Evolutionary conservation across 148 eudicot genomes (phyloP).

Genomic region (Chenopodium album): DNA sequence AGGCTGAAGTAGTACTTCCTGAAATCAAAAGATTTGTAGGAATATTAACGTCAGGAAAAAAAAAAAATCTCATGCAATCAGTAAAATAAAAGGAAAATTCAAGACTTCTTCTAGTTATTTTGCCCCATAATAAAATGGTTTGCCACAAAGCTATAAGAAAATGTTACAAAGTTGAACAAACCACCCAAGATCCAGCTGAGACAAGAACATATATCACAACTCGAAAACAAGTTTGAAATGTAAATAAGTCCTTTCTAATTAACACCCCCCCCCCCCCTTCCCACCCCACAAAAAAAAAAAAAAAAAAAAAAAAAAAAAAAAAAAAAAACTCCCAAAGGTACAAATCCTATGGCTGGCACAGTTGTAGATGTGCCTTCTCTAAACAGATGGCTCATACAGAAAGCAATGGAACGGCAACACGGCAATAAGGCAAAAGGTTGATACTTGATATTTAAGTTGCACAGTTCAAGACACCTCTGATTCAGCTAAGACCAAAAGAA

Average conservation of each 20-base stretch:
- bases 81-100: background rate
- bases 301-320: no score
- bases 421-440: background rate
- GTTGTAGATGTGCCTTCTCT: background rate
- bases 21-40: slow-evolving; percentile 27
- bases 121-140: background rate
- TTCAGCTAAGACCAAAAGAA: background rate
- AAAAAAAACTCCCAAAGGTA: background rate
- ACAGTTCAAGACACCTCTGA: background rate
- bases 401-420: background rate
- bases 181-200: background rate
- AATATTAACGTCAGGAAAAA: background rate
- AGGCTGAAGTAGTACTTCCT: slow-evolving; percentile 97
- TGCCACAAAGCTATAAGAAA: background rate
- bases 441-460: no score
- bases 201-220: background rate
- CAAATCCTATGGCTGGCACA: background rate
- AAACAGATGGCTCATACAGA: background rate
- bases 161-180: background rate
- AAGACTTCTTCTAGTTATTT: background rate
- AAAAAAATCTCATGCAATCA: background rate
- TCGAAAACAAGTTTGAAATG: background rate
- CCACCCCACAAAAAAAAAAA: no score
- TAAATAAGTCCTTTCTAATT: background rate
- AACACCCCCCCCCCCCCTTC: no score